Base-by-base conservation (phyloP, 352 stramenopile species). In the Thraustochytrium sp. region DNA sequence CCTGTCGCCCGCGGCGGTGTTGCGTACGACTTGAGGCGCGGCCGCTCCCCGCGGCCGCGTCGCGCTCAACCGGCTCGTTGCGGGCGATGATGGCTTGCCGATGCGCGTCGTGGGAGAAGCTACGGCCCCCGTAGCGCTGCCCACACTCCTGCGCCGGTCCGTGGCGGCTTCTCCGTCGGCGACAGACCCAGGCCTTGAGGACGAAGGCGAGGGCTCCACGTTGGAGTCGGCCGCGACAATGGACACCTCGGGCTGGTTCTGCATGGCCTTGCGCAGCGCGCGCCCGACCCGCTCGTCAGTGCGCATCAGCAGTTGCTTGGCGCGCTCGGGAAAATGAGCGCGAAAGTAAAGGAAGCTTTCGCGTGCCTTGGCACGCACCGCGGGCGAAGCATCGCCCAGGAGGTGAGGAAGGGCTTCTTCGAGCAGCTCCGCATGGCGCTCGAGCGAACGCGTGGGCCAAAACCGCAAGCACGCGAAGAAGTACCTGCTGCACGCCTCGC, bases 401-500 rank as follows among this genome's bases (percentile, higher is more conserved):
- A 80, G 16, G 9, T 11, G 26, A 23, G 46, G 68, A 18, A 80
- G 23, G 8, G n/a, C 68, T 16, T 72, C 44, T 26, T 80, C 68
- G 23, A 80, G 9, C 23, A 53, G 21, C 26, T 55, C 34, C 18
- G 63, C 31, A 26, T 80, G 68, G 3, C 53, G 29, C 11, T 72
- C 36, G 5, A 80, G 37, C 26, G 23, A 23, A 23, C 31, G 23
- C 38, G 44, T 61, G 2, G 8, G 26, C 68, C 68, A 80, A 5
- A 21, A 48, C 26, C n/a, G 26, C 8, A 80, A 34, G 31, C 34
- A 46, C 5, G 34, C 76, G 31, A 37, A 16, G 13, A 80, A 26
- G 53, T 63, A 80, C 34, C 16, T 26, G 8, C 76, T 64, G 53
- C 68, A 72, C 23, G 68, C 23, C 29, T 80, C 68, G n/a, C 68